Conservation (phyloP, 345 rosid species). For the Acer campestre region DNA sequence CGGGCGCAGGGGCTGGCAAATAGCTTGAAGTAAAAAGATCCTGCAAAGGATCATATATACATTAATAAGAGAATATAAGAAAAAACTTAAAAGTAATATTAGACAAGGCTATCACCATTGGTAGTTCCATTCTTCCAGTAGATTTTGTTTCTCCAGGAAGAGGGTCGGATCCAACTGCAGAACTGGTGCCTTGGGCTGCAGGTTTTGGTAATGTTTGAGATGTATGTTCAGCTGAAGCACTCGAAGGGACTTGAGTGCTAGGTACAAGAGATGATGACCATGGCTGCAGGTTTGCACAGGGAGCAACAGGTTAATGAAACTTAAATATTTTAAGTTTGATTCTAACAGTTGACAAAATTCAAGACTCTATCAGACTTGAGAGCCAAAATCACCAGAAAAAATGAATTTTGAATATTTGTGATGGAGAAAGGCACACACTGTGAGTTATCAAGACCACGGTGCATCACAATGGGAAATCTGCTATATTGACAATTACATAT, state of each 20-base stretch:
- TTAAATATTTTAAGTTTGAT: not conserved
- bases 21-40: slow-evolving; percentile 70
- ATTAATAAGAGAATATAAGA: slow-evolving; percentile 18
- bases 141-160: slow-evolving; percentile 36
- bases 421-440: not conserved
- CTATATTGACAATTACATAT: too few species aligned
- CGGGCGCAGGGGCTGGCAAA: slow-evolving; percentile 37
- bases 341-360: not conserved
- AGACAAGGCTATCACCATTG: slow-evolving; percentile 46
- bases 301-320: slow-evolving; percentile 14
- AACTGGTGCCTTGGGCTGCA: slow-evolving; percentile 25
- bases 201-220: slow-evolving; percentile 31
- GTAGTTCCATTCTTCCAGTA: slow-evolving; percentile 65
- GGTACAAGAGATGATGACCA: slow-evolving; percentile 25
- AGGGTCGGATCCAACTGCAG: slow-evolving; percentile 34
- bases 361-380: not conserved
- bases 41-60: slow-evolving; percentile 39
- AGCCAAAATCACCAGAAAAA: not conserved
- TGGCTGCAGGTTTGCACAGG: slow-evolving; percentile 26
- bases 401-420: not conserved
- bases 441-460: too few species aligned
- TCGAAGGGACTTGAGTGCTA: slow-evolving; percentile 33
- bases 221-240: slow-evolving; percentile 29
- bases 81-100: not conserved
- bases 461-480: too few species aligned